Base-by-base conservation (phyloP, 2,329 filamentous ascomycete genomes). In the Exutisphaerella laricina region DNA sequence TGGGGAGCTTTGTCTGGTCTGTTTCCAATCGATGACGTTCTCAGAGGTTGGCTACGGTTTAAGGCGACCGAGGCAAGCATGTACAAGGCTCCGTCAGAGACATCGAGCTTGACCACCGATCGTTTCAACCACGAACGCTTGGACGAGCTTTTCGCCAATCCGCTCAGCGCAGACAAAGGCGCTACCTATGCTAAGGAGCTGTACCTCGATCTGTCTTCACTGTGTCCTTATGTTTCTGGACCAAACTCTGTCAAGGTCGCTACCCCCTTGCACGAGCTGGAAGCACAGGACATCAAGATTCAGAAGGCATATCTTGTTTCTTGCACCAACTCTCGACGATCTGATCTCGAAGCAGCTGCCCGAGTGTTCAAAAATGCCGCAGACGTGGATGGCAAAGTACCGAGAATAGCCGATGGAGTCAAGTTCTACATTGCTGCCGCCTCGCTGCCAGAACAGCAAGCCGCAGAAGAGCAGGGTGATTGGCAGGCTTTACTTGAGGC, bases 241-340 rank as follows among this genome's bases (percentile, higher is more conserved):
- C 90, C 90, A 1, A 95, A 96, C 67, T 89, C 85, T 0, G 88
- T 95, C 58, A 96, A 96, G 66, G 70, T 95, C 0, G 80, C 84
- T 0, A 94, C 82, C 0, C 87, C 90, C 0, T 66, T 97, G 1
- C 68, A 71, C 4, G 79, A 90, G 22, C 77, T 97, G 1, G 83
- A 84, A 55, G 61, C 75, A 0, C 72, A 90, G 60, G 69, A 85
- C 51, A 94, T 97, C 62, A 75, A 78, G 36, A 66, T 97, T 16
- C 69, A 96, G 70, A 88, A 85, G 60, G 88, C 86, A 0, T 96
- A 95, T 62, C 72, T 96, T 0, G 83, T 96, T 0, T 88, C 83
- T 0, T 97, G 90, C 71, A 97, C 90, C 4, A 96, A 96, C 67
- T 82, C 79, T 0, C 75, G 90, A 37, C 77, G 80, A 7, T 88